These are phyloP conservation scores for Lanzia echinophila DNA, from an alignment of 2,329 filamentous ascomycete species.

Conservation along the genomic window DNA sequence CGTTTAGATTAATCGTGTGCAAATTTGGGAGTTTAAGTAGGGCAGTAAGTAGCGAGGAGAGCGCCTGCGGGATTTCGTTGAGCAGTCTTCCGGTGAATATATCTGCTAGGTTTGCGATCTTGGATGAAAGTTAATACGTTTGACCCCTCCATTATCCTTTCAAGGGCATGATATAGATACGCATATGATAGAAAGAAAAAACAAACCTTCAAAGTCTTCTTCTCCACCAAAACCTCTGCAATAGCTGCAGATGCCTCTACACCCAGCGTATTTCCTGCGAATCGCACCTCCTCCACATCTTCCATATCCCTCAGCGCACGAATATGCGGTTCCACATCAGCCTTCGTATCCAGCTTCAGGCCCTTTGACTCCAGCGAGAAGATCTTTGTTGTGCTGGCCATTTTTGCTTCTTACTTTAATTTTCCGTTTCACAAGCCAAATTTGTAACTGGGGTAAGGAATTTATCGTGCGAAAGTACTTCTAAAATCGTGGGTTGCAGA, in stretches of 20 bases:
- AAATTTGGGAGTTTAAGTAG: slow-evolving; percentile 81
- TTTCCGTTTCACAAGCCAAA: too few relatives aligned
- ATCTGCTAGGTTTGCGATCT: slow-evolving; percentile 85
- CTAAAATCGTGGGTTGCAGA: background rate
- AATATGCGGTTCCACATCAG: slow-evolving; percentile 80
- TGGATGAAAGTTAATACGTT: slow-evolving; percentile 5
- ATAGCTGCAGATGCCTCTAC: slow-evolving; percentile 81
- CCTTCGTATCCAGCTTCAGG: slow-evolving; percentile 84
- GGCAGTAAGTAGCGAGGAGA: slow-evolving; percentile 77
- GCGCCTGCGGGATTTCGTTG: slow-evolving; percentile 85
- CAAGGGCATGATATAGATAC: background rate
- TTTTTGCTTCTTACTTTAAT: slow-evolving; percentile 24
- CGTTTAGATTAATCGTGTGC: slow-evolving; percentile 88
- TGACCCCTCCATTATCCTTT: background rate
- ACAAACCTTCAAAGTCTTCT: slow-evolving; percentile 70
- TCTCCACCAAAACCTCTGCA: slow-evolving; percentile 74
- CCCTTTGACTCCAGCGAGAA: slow-evolving; percentile 90
- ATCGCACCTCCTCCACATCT: slow-evolving; percentile 75
- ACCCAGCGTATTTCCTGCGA: slow-evolving; percentile 89
- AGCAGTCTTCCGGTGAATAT: slow-evolving; percentile 95
- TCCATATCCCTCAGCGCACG: slow-evolving; percentile 62
- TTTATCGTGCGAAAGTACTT: too few relatives aligned
- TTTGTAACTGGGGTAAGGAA: background rate
- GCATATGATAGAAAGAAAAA: background rate
- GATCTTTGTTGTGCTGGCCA: slow-evolving; percentile 53